phyloP scores from a whole-genome alignment of 2,329 filamentous ascomycete species.

The Diaporthe caulivora region DNA sequence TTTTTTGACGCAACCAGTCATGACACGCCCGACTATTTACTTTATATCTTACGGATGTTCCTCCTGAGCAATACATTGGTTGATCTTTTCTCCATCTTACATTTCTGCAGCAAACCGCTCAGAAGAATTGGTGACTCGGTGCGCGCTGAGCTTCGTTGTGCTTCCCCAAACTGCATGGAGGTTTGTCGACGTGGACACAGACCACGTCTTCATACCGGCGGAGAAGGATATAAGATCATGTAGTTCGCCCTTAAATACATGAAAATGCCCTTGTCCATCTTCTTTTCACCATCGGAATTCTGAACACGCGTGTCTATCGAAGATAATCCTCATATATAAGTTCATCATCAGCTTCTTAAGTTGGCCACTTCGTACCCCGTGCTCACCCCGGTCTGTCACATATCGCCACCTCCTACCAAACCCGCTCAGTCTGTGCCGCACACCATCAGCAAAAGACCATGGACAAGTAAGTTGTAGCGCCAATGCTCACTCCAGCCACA shows the following conservation, averaged over 20 bases:
- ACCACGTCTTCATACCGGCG: neutral
- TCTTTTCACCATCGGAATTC: too few relatives aligned
- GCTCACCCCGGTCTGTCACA: too few relatives aligned
- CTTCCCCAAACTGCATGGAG: neutral
- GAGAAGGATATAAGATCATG: neutral
- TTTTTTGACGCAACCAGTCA: neutral
- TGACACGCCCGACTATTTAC: neutral
- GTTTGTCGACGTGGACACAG: neutral
- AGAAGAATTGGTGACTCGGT: neutral
- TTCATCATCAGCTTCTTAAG: neutral
- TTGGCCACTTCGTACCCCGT: too few relatives aligned
- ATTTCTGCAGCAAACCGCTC: neutral
- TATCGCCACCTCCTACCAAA: neutral
- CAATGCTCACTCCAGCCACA: neutral
- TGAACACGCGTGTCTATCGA: too few relatives aligned
- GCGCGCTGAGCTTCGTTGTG: neutral
- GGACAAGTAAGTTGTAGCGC: neutral
- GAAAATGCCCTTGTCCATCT: neutral
- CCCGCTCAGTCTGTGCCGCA: neutral
- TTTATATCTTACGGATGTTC: neutral
- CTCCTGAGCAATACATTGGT: neutral
- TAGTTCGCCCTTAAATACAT: neutral
- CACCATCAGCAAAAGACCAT: neutral
- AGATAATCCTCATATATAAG: too few relatives aligned
- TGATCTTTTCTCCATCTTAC: neutral